Evolutionary conservation across 2,329 filamentous ascomycete species (phyloP).

Genomic region (Endoconidiophora polonica): DNA sequence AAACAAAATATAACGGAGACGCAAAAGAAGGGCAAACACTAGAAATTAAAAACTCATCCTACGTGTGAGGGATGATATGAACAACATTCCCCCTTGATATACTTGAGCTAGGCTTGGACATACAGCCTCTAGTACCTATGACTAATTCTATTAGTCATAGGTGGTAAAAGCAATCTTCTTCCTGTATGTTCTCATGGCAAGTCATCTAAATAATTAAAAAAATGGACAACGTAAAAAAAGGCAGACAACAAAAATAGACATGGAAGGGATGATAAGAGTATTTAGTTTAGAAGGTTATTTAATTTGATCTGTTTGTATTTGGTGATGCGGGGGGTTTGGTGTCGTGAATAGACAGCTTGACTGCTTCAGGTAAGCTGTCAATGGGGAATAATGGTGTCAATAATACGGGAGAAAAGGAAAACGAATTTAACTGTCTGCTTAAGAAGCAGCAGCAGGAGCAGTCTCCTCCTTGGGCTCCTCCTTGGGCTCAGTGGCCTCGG

Average conservation of each 20-base stretch:
- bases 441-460: slow-evolving; percentile 22
- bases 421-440: slow-evolving; percentile 2
- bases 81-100: no score
- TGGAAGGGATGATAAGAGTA: neutral
- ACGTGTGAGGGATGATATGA: no score
- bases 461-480: slow-evolving; percentile 31
- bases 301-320: slow-evolving; percentile 12
- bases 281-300: neutral
- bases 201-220: neutral
- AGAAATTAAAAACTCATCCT: no score
- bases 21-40: no score
- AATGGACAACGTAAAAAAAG: neutral
- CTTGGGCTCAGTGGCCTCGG: slow-evolving; percentile 31
- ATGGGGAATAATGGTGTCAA: neutral
- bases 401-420: neutral
- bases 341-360: slow-evolving; percentile 2
- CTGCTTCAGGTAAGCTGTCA: no score
- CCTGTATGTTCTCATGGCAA: no score
- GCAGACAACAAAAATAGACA: neutral
- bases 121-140: no score
- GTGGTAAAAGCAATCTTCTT: no score
- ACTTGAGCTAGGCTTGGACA: no score
- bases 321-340: neutral
- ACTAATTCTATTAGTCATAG: no score
- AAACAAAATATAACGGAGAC: no score